Evolutionary conservation across 257 asterid species (phyloP), one percentile per base, ranked within the genome.

Genomic region (Verbascum thapsus): DNA sequence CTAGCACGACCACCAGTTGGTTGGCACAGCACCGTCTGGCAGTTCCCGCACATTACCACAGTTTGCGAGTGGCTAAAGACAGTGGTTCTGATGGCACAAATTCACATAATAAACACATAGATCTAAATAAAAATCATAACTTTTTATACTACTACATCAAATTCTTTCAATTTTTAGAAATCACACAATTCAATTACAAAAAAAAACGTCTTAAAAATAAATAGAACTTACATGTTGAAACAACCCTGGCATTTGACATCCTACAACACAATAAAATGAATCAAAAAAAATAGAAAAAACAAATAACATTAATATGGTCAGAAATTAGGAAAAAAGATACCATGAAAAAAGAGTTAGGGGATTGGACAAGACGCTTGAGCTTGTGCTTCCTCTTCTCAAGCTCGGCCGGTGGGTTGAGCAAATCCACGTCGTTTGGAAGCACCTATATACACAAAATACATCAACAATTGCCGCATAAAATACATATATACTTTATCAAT

Each of bases 311-410:
- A n/a, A n/a, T n/a, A n/a, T n/a, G n/a, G n/a, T n/a, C n/a, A n/a
- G n/a, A n/a, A n/a, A n/a, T n/a, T n/a, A n/a, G n/a, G n/a, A n/a
- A n/a, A n/a, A 7, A 17, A 15, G 1, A 45, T 68, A 68, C 73
- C 73, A 68, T 68, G 62, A 68, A 68, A 48, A 59, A 68, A 1
- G 51, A n/a, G n/a, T n/a, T n/a, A n/a, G n/a, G n/a, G n/a, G n/a
- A n/a, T n/a, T n/a, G n/a, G n/a, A n/a, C n/a, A n/a, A n/a, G n/a
- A n/a, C n/a, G n/a, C n/a, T n/a, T n/a, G n/a, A n/a, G n/a, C n/a
- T n/a, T n/a, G n/a, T n/a, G n/a, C n/a, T n/a, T n/a, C n/a, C n/a
- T n/a, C n/a, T n/a, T n/a, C n/a, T n/a, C n/a, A n/a, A n/a, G n/a
- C n/a, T n/a, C n/a, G n/a, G n/a, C n/a, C n/a, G n/a, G n/a, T n/a